Evolutionary conservation across 2,329 filamentous ascomycete species (phyloP), one percentile per base, ranked within the genome.

Genomic region (Fusarium globosum): DNA sequence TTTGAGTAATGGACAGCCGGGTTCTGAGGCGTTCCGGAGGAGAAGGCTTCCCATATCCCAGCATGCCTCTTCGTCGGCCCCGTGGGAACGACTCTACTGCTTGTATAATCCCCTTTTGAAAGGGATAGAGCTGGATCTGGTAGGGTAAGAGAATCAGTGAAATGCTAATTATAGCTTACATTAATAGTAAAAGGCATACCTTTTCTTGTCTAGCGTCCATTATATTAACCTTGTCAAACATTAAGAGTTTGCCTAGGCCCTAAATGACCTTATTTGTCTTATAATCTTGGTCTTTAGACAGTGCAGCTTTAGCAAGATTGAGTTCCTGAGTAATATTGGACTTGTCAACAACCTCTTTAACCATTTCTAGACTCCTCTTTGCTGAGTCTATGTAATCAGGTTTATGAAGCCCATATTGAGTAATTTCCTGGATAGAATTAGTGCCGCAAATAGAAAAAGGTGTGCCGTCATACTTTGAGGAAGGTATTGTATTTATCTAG

Each of bases 271-370:
- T 43, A 3, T 18, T 23, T 0, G 15, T 43, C n/a, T 43, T 15
- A 5, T 23, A 23, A 13, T 43, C 42, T 18, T 43, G n/a, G 15
- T 23, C 42, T 6, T 43, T 18, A 5, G 15, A 43, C 0, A 43
- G 15, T 0, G n/a, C 5, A 1, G n/a, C 2, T 23, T 23, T 43
- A 13, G 1, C 5, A 2, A 2, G 15, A 8, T 6, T 13, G 1
- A 43, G 10, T 18, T 43, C 42, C 2, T 0, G 10, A 43, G 42
- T 1, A 18, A 3, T 12, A 0, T 1, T 23, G 2, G 42, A 23
- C 1, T 43, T 18, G 0, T 43, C 2, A 8, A 23, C 15, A 23
- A 15, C 41, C 10, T 23, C 6, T 0, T 43, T 4, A 7, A 43
- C 41, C 9, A 6, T 11, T 4, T 7, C 4, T 7, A 42, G 8